Base-by-base conservation (phyloP, 2,329 filamentous ascomycete species). In the Macrophomina pseudophaseolina region DNA sequence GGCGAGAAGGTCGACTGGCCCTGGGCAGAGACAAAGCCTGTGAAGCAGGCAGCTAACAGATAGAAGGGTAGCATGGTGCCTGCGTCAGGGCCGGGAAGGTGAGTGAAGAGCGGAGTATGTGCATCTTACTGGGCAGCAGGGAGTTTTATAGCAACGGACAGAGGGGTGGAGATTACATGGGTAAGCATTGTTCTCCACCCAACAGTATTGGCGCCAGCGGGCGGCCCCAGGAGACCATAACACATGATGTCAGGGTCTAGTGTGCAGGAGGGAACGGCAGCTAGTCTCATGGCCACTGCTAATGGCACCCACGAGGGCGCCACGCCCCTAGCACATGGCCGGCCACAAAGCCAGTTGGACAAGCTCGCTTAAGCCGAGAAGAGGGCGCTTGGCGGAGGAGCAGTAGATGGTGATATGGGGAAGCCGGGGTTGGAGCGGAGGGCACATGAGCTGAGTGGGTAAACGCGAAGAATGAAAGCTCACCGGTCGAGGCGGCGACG, bases 1-100 rank as follows among this genome's bases (percentile, higher is more conserved):
- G 90, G 90, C 42, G 79, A 82, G 73, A 91, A 91, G 1, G 82
- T 86, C 9, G 88, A 90, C 38, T 59, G 85, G 97, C 33, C 65
- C 28, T 59, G 56, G 40, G 23, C 56, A 18, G 48, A 62, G 28
- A 59, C 65, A 63, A 46, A 11, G 48, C 56, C 58, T 48, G 49
- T 46, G 11, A 62, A 48, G 49, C 65, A 66, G 56, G 58, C 32
- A 42, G 48, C 49, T 49, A 66, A 35, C 12, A 66, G 18, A 12
- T 44, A 44, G 52, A 63, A 16, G 38, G 65, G 40, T 48, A 66
- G 49, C 65, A 66, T 66, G 33, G 65, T 58, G 65, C 32, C 44
- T 65, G 32, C 42, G 44, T 56, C 56, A 49, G 40, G 46, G 56
- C 65, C 65, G 46, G 58, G 56, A 32, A 53, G 65, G 65, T 63